These are phyloP conservation scores for Mentha longifolia DNA, from an alignment of 257 asterid species.

Conservation along the genomic window DNA sequence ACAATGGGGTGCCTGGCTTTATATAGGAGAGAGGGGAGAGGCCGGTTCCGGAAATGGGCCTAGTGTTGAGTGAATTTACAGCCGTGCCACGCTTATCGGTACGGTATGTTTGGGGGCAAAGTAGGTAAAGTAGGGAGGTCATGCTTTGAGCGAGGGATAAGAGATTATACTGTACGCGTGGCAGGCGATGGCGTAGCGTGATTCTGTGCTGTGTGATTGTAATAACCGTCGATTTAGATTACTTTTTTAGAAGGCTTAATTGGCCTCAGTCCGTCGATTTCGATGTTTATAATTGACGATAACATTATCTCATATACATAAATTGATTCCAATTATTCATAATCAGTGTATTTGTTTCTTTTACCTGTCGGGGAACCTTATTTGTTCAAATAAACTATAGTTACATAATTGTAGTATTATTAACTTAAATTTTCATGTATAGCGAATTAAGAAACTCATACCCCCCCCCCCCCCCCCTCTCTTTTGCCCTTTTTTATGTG, in stretches of 20 bases:
- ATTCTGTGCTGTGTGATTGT: too few relatives aligned
- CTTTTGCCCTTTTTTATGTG: too few relatives aligned
- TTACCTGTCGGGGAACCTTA: too few relatives aligned
- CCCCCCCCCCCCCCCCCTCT: too few relatives aligned
- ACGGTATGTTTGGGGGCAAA: slow-evolving; percentile 36
- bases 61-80: slow-evolving; percentile 41
- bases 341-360: background rate
- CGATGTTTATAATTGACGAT: background rate
- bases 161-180: slow-evolving; percentile 33
- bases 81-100: slow-evolving; percentile 43
- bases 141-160: slow-evolving; percentile 43
- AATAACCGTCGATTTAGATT: slow-evolving; percentile 31
- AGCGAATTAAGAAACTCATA: too few relatives aligned
- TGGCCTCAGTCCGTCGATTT: slow-evolving; percentile 3
- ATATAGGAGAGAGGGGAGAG: slow-evolving; percentile 46
- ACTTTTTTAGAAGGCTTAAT: background rate
- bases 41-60: slow-evolving; percentile 34
- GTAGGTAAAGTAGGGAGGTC: slow-evolving; percentile 35
- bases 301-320: background rate
- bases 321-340: too few relatives aligned
- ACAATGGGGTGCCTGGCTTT: slow-evolving; percentile 42
- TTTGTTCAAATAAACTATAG: too few relatives aligned
- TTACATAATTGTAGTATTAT: too few relatives aligned
- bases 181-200: too few relatives aligned
- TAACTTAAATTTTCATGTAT: too few relatives aligned